Percentiles rank a stretch among this genome's conserved stretches.
Conservation (phyloP, 2,329 filamentous ascomycete species). For the Rhynchosporium agropyri region DNA sequence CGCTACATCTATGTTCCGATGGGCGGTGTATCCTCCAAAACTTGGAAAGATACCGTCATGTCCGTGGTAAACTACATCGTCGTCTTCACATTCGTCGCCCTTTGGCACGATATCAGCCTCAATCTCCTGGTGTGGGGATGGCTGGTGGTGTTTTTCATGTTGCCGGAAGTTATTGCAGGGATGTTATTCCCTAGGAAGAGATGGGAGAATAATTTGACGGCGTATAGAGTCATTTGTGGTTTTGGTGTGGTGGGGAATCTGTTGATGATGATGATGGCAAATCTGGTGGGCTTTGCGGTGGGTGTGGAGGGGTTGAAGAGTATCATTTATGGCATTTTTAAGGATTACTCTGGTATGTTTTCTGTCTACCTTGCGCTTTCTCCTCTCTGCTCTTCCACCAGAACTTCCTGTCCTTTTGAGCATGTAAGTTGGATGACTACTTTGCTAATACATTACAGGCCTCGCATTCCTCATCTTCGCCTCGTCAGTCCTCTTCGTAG, state of each 20-base stretch:
- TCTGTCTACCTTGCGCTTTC: neutral
- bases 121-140: constrained; percentile 93
- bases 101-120: constrained; percentile 97
- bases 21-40: constrained; percentile 65
- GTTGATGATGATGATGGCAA: constrained; percentile 94
- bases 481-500: constrained; percentile 77
- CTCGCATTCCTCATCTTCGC: constrained; percentile 72
- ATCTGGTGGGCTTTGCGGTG: constrained; percentile 92
- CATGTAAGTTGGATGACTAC: no score
- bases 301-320: constrained; percentile 84
- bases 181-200: constrained; percentile 69
- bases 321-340: constrained; percentile 74
- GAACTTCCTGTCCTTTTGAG: constrained; percentile 30
- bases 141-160: constrained; percentile 90
- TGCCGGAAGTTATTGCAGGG: constrained; percentile 78
- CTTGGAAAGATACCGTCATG: constrained; percentile 51
- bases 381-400: constrained; percentile 7
- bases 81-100: constrained; percentile 94
- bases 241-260: constrained; percentile 81
- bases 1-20: constrained; percentile 93
- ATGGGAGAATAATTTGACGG: constrained; percentile 69
- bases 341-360: constrained; percentile 68
- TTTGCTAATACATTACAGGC: constrained; percentile 49
- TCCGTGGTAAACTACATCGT: constrained; percentile 75
- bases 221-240: constrained; percentile 80